A percentile compares a stretch with the other conserved stretches of the same genome.
phyloP scores from a whole-genome alignment of 1,139 yeast genomes.

The Taiozyma sp. region DNA sequence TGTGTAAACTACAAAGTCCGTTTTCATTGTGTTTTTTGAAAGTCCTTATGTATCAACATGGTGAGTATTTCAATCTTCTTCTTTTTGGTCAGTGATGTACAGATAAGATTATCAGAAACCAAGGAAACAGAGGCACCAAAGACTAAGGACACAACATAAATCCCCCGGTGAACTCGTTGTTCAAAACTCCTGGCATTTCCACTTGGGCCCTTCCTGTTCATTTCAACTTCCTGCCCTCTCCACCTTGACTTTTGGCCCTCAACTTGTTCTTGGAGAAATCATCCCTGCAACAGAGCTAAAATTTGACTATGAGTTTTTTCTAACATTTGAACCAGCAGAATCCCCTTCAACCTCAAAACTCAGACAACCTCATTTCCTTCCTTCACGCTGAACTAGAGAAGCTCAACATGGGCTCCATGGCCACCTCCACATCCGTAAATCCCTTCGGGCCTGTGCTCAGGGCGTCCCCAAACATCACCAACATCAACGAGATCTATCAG shows the following conservation, averaged over 20 bases:
- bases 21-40: too few relatives aligned
- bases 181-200: not conserved
- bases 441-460: constrained; percentile 8
- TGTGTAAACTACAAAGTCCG: not conserved
- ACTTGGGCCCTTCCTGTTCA: too few relatives aligned
- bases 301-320: not conserved
- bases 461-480: constrained; percentile 18
- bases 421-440: not conserved
- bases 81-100: not conserved
- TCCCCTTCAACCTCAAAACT: not conserved
- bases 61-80: not conserved
- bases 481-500: constrained; percentile 17
- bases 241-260: too few relatives aligned
- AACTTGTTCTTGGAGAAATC: too few relatives aligned
- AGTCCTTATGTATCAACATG: not conserved
- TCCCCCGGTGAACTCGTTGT: not conserved
- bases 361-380: not conserved
- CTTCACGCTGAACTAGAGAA: not conserved
- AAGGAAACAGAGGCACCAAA: not conserved
- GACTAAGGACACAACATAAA: not conserved
- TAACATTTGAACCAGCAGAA: not conserved
- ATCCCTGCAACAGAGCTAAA: not conserved
- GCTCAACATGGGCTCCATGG: not conserved
- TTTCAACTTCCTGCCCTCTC: too few relatives aligned
- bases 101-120: not conserved